A percentile compares a stretch with the other conserved stretches of the same genome.
These are phyloP conservation scores for Aureobasidium sp. DNA, from an alignment of 2,329 filamentous ascomycete genomes.

Conservation along the genomic window DNA sequence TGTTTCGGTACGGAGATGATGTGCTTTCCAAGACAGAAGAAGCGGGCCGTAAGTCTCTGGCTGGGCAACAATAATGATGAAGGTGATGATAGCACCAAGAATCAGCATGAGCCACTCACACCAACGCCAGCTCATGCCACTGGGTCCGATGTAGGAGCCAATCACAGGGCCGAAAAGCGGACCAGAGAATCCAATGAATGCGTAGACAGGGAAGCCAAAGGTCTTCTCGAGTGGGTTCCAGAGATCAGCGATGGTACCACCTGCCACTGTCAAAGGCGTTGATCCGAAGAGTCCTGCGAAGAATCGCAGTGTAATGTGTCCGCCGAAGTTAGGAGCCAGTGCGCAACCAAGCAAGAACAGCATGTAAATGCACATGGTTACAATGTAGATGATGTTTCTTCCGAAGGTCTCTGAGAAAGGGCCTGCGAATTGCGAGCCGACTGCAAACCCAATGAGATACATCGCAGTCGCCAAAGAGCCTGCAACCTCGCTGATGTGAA, in stretches of 20 bases:
- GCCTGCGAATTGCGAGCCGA: constrained; percentile 30
- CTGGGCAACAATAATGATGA: constrained; percentile 32
- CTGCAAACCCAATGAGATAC: constrained; percentile 32
- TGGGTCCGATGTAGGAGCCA: constrained; percentile 14
- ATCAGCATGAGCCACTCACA: constrained; percentile 33
- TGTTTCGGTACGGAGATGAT: constrained; percentile 22
- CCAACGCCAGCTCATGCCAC: constrained; percentile 26
- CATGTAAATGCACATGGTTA: constrained; percentile 15
- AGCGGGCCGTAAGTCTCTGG: constrained; percentile 43
- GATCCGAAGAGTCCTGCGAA: constrained; percentile 20
- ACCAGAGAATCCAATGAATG: constrained; percentile 13
- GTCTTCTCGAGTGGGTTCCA: constrained; percentile 19
- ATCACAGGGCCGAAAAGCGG: constrained; percentile 17
- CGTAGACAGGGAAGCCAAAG: constrained; percentile 18
- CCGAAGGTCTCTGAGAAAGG: constrained; percentile 33
- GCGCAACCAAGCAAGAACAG: neutral
- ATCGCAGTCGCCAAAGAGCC: constrained; percentile 3
- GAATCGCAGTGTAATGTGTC: constrained; percentile 20
- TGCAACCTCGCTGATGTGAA: neutral
- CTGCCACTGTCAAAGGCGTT: constrained; percentile 19
- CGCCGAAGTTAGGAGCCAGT: constrained; percentile 18
- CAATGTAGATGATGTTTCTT: constrained; percentile 20
- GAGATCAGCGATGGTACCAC: constrained; percentile 20
- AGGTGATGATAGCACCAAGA: constrained; percentile 22
- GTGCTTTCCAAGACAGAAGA: constrained; percentile 28